Evolutionary conservation across 768 basidiomycete species (phyloP).

Genomic region (Mycena belliarum): DNA sequence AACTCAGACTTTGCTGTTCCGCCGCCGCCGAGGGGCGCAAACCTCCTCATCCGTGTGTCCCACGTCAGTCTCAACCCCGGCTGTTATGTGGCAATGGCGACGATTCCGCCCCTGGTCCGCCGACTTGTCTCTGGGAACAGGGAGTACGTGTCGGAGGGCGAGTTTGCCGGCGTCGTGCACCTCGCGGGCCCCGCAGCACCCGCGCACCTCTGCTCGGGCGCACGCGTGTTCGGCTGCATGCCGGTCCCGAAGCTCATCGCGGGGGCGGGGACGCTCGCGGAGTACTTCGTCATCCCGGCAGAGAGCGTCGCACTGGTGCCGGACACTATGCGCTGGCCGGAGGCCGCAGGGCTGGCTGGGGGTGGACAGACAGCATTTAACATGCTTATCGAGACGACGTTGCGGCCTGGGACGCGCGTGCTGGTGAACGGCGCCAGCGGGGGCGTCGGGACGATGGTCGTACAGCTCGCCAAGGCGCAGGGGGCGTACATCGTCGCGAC

Average conservation of each 20-base stretch:
- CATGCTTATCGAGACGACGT: slow-evolving; percentile 5
- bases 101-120: slow-evolving; percentile 8
- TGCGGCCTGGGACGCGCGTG: slow-evolving; percentile 7
- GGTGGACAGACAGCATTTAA: slow-evolving; percentile 13
- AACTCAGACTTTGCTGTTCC: slow-evolving; percentile 8
- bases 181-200: slow-evolving; percentile 16
- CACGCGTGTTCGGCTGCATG: slow-evolving; percentile 17
- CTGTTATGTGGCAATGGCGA: slow-evolving; percentile 7
- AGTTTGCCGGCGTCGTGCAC: slow-evolving; percentile 18
- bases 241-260: slow-evolving; percentile 8
- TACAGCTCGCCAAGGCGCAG: slow-evolving; percentile 11
- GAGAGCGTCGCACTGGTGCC: slow-evolving; percentile 14
- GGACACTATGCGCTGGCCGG: slow-evolving; percentile 4
- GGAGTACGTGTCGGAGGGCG: slow-evolving; percentile 17
- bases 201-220: slow-evolving; percentile 5
- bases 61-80: slow-evolving; percentile 18
- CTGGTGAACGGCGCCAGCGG: slow-evolving; percentile 16
- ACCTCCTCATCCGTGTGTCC: slow-evolving; percentile 17
- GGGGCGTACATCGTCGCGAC: slow-evolving; percentile 19
- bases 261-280: slow-evolving; percentile 15
- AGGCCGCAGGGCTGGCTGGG: slow-evolving; percentile 14
- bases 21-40: slow-evolving; percentile 1
- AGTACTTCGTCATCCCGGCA: slow-evolving; percentile 12
- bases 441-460: slow-evolving; percentile 14
- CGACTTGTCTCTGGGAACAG: slow-evolving; percentile 13